These are phyloP conservation scores for Senna tora DNA, from an alignment of 306 rosid genomes.

Conservation along the genomic window DNA sequence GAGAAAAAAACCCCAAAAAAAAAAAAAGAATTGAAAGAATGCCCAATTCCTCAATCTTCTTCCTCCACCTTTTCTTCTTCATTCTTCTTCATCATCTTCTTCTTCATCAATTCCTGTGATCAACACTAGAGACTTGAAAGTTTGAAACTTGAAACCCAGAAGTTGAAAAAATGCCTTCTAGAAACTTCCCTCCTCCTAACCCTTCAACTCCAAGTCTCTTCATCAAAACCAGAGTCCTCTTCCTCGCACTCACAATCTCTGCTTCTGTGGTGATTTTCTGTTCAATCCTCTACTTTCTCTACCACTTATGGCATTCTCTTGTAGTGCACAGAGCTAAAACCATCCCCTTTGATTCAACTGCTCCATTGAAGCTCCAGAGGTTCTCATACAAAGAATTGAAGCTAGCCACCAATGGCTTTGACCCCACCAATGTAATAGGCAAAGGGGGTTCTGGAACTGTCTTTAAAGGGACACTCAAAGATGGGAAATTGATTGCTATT, in stretches of 20 bases:
- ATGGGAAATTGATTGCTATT: slow-evolving; percentile 83
- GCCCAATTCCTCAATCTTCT: slow-evolving; percentile 35
- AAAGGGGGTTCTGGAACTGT: slow-evolving; percentile 99
- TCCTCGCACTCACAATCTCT: slow-evolving; percentile 84
- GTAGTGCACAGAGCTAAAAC: slow-evolving; percentile 80
- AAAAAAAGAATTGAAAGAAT: slow-evolving; percentile 37
- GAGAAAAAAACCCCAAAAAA: slow-evolving; percentile 25
- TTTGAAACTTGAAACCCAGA: slow-evolving; percentile 23
- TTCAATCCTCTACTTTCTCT: slow-evolving; percentile 77
- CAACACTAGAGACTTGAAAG: not conserved
- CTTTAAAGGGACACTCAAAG: slow-evolving; percentile 70
- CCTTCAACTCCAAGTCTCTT: slow-evolving; percentile 53
- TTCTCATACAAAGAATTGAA: slow-evolving; percentile 85
- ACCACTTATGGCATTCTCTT: slow-evolving; percentile 80
- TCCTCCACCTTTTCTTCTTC: slow-evolving; percentile 33
- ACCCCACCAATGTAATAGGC: slow-evolving; percentile 70
- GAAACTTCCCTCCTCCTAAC: slow-evolving; percentile 61
- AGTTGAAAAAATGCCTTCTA: slow-evolving; percentile 74
- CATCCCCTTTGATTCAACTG: slow-evolving; percentile 83
- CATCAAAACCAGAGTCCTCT: slow-evolving; percentile 68
- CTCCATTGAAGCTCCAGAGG: slow-evolving; percentile 85
- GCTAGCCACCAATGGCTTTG: slow-evolving; percentile 69
- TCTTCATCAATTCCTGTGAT: slow-evolving; percentile 42
- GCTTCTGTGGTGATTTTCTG: slow-evolving; percentile 77
- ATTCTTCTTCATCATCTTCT: slow-evolving; percentile 34